Conservation (phyloP, 164 flowering plant genomes). For the Nelumbo lutea region DNA sequence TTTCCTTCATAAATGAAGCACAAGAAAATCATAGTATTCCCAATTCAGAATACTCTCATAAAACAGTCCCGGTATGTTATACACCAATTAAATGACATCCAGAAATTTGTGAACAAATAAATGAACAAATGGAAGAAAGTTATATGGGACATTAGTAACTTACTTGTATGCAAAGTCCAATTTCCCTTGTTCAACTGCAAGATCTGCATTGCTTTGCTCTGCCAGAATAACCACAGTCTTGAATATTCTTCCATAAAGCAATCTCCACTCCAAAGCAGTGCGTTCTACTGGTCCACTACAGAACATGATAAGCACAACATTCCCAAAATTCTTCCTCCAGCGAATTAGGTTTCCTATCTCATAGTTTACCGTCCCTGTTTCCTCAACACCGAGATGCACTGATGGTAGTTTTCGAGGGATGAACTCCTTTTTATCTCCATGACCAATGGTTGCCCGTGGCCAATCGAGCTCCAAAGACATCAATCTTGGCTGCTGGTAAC, state of each 20-base stretch:
- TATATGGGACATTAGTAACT: slow-evolving; percentile 18
- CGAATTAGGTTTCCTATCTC: slow-evolving; percentile 88
- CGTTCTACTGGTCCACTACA: slow-evolving; percentile 81
- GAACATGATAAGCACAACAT: slow-evolving; percentile 82
- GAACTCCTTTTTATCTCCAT: slow-evolving; percentile 89
- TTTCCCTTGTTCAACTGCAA: slow-evolving; percentile 73
- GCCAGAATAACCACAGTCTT: slow-evolving; percentile 88
- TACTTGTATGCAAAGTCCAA: slow-evolving; percentile 75
- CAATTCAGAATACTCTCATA: background rate
- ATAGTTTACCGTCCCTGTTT: slow-evolving; percentile 74
- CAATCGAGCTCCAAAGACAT: slow-evolving; percentile 79
- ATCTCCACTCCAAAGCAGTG: slow-evolving; percentile 95
- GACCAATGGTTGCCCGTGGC: slow-evolving; percentile 77
- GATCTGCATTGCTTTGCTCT: slow-evolving; percentile 58
- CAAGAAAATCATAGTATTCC: background rate
- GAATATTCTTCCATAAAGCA: slow-evolving; percentile 95
- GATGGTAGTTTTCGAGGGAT: slow-evolving; percentile 86
- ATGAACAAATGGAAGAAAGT: background rate
- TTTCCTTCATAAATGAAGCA: background rate
- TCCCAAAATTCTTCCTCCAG: slow-evolving; percentile 96
- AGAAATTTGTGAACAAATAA: background rate
- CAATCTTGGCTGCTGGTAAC: slow-evolving; percentile 91
- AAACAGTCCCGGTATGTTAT: background rate
- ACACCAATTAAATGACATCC: background rate
- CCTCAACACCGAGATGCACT: slow-evolving; percentile 98